phyloP scores from a whole-genome alignment of 148 eudicot genomes.

The Rhododendron williamsianum region DNA sequence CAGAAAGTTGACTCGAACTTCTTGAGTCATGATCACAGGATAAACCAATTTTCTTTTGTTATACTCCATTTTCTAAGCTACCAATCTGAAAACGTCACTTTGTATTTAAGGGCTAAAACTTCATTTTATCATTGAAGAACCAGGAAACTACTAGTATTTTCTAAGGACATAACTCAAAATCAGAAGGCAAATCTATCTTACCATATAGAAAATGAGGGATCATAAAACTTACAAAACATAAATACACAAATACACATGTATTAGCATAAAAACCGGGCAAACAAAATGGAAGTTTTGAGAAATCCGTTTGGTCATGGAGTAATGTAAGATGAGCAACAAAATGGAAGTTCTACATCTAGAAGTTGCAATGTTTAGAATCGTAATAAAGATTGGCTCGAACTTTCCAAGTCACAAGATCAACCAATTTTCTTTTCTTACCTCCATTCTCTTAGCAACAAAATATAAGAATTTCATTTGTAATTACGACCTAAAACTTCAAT shows the following conservation, averaged over 20 bases:
- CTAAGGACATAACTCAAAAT: neutral
- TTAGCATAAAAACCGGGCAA: neutral
- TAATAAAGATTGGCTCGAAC: neutral
- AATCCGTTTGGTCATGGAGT: neutral
- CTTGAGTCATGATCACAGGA: neutral
- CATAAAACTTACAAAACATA: neutral
- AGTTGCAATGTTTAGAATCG: neutral
- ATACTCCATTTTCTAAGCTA: neutral
- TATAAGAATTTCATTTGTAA: neutral
- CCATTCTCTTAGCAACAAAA: neutral
- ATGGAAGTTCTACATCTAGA: neutral
- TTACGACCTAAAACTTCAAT: neutral
- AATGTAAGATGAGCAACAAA: neutral
- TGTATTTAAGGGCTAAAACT: neutral
- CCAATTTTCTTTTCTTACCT: neutral
- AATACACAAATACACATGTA: neutral
- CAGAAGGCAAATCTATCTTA: neutral
- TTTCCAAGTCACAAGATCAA: neutral
- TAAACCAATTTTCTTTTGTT: neutral
- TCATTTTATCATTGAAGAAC: neutral
- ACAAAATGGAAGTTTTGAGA: neutral
- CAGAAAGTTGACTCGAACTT: neutral
- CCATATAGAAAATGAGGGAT: neutral
- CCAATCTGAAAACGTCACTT: neutral
- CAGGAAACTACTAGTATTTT: neutral